Evolutionary conservation across 148 eudicot genomes (phyloP).

Genomic region (Polygonum maritimum): DNA sequence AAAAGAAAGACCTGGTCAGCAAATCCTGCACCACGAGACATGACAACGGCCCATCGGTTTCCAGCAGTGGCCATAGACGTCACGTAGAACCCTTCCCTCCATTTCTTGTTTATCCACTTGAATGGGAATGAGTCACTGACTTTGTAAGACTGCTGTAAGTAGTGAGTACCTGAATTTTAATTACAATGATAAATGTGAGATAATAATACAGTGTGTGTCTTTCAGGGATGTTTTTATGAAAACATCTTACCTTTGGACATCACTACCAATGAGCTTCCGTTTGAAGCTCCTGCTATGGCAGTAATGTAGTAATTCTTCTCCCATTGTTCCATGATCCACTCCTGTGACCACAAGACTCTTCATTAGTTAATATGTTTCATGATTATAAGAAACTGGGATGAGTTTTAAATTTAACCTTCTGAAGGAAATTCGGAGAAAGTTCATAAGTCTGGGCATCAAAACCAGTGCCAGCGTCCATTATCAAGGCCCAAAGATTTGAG

Average conservation of each 20-base stretch:
- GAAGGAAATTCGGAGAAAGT: constrained; percentile 58
- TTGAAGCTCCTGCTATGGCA: constrained; percentile 53
- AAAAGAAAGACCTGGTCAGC: constrained; percentile 43
- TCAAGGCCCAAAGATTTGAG: constrained; percentile 61
- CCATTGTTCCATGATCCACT: constrained; percentile 89
- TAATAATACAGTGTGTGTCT: background rate
- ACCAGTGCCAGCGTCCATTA: constrained; percentile 79
- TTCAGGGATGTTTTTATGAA: background rate
- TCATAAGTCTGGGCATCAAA: constrained; percentile 53
- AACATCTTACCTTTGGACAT: constrained; percentile 63
- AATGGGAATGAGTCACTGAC: constrained; percentile 74
- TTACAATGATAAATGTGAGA: background rate
- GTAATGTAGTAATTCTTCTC: constrained; percentile 65
- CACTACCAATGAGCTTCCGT: constrained; percentile 63
- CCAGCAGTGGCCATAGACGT: constrained; percentile 81
- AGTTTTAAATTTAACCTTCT: constrained; percentile 36
- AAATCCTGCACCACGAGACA: constrained; percentile 73
- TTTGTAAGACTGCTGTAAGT: constrained; percentile 70
- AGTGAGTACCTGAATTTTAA: constrained; percentile 43
- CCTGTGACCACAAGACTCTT: constrained; percentile 24
- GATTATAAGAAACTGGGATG: background rate
- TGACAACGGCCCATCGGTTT: constrained; percentile 60
- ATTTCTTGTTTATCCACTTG: constrained; percentile 79
- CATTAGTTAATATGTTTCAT: background rate
- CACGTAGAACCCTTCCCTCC: constrained; percentile 73